Conservation (phyloP, 768 basidiomycete species). For the Boletus pseudopeckii region DNA sequence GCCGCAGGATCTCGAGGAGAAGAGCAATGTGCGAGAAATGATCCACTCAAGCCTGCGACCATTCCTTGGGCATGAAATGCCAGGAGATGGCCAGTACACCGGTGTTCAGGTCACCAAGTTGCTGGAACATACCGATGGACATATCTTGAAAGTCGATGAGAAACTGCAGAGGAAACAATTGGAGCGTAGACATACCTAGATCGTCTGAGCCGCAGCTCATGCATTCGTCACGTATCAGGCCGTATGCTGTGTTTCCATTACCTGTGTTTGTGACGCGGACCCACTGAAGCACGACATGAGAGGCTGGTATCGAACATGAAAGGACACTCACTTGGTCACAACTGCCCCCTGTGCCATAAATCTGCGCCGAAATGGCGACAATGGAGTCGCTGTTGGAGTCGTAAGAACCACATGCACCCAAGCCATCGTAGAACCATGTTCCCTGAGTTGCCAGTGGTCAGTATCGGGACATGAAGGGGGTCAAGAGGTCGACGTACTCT, state of each 20-base stretch:
- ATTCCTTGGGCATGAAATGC: conserved; percentile 53
- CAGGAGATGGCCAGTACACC: conserved; percentile 57
- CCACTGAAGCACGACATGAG: conserved; percentile 40
- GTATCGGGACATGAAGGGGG: not conserved
- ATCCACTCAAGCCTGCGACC: conserved; percentile 35
- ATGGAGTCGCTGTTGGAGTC: conserved; percentile 51
- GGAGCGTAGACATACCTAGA: conserved; percentile 46
- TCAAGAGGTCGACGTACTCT: conserved; percentile 40
- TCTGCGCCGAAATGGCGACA: conserved; percentile 55
- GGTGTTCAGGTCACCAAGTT: conserved; percentile 43
- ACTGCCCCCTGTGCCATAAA: conserved; percentile 53
- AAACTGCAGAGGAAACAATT: not conserved
- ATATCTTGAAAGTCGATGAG: conserved; percentile 46
- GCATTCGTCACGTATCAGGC: conserved; percentile 57
- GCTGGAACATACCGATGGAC: conserved; percentile 58
- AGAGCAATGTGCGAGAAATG: not conserved
- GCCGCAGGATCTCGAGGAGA: conserved; percentile 5
- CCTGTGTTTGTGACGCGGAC: conserved; percentile 57
- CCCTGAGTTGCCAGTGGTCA: conserved; percentile 40
- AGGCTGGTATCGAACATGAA: not conserved
- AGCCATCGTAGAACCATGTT: conserved; percentile 60
- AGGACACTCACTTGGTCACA: conserved; percentile 55
- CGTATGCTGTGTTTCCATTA: conserved; percentile 49
- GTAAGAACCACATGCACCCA: conserved; percentile 61
- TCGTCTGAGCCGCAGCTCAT: conserved; percentile 47